Conservation (phyloP, 1,284 basidiomycete genomes). For the Pseudozyma tsukubaensis region DNA sequence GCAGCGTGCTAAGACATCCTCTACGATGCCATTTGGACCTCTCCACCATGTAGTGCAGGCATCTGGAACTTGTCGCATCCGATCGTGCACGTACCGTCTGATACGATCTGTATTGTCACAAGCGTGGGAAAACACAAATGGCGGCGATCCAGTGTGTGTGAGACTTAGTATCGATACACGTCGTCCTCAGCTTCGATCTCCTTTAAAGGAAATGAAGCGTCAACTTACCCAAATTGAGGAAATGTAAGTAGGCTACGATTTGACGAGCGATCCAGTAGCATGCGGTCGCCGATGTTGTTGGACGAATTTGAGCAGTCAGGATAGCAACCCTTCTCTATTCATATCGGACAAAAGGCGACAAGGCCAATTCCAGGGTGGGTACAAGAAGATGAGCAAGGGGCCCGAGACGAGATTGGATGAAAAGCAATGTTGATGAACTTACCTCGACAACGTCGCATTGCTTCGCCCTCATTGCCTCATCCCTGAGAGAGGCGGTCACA, state of each 20-base stretch:
- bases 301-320: conserved; percentile 2
- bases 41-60: conserved; percentile 10
- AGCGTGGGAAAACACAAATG: neutral
- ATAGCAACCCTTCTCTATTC: conserved; percentile 6
- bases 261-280: conserved; percentile 17
- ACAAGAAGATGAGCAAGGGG: no score
- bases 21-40: neutral
- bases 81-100: conserved; percentile 9
- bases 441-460: conserved; percentile 21
- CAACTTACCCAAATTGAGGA: conserved; percentile 26
- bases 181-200: neutral
- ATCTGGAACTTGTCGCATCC: neutral
- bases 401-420: no score
- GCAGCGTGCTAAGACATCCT: conserved; percentile 4
- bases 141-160: neutral
- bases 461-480: neutral
- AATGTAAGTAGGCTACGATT: conserved; percentile 22
- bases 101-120: conserved; percentile 4
- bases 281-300: conserved; percentile 10
- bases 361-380: no score
- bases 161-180: conserved; percentile 1
- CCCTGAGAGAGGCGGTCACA: conserved; percentile 11
- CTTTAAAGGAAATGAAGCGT: no score
- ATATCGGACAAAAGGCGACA: neutral
- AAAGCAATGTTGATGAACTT: neutral